These are phyloP conservation scores for Arctostaphylos glauca DNA, from an alignment of 148 eudicot species.

Conservation along the genomic window DNA sequence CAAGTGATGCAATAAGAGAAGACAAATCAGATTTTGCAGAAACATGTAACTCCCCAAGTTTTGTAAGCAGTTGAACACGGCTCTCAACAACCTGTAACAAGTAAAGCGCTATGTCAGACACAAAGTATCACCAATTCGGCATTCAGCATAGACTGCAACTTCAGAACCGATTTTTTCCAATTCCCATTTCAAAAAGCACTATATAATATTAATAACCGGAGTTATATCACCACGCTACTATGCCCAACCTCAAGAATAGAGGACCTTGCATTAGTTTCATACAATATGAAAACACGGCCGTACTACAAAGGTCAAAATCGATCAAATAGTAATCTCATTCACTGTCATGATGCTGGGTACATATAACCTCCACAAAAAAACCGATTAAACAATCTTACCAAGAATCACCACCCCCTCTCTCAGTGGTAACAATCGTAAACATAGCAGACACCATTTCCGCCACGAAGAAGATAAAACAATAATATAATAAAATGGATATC, in stretches of 20 bases:
- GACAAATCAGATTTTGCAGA: constrained; percentile 43
- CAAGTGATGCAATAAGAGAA: constrained; percentile 55
- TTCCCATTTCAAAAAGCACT: not conserved
- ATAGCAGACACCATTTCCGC: not conserved
- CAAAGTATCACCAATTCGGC: not conserved
- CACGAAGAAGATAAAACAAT: not conserved
- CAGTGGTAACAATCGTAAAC: not conserved
- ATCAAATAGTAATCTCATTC: not conserved
- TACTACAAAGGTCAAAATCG: not conserved
- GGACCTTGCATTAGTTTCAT: not conserved
- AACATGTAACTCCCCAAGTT: constrained; percentile 44
- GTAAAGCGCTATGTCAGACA: not conserved
- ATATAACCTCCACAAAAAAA: not conserved
- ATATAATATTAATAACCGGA: not conserved
- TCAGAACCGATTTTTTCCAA: not conserved
- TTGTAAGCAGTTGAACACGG: constrained; percentile 66
- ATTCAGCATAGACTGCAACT: not conserved
- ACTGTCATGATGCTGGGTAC: not conserved
- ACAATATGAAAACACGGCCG: not conserved
- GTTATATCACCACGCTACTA: not conserved
- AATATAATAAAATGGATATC: not conserved
- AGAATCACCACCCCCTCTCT: not conserved
- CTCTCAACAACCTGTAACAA: constrained; percentile 71
- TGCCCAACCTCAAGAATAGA: not conserved
- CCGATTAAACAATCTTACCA: not conserved